These are phyloP conservation scores for Clathrospora elynae DNA, from an alignment of 2,329 filamentous ascomycete genomes.

Conservation along the genomic window DNA sequence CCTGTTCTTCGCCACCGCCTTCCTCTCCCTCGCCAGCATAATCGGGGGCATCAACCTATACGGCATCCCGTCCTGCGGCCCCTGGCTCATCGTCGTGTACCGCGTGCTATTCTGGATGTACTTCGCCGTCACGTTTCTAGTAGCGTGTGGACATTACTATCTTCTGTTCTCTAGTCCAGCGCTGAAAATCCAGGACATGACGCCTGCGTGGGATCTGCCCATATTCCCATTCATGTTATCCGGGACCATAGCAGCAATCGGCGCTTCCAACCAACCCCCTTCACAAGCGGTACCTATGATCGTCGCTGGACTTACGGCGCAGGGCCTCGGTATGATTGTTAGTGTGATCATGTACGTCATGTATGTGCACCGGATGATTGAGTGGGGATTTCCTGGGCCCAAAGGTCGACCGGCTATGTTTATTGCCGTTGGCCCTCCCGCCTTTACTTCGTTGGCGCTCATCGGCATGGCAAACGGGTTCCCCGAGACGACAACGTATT, in stretches of 20 bases:
- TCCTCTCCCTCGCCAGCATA: conserved; percentile 1
- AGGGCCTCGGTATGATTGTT: conserved; percentile 2
- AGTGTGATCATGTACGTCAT: conserved; percentile 8
- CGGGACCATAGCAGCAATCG: not conserved
- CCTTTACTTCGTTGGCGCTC: not conserved
- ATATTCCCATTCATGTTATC: conserved; percentile 4
- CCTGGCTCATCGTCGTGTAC: conserved; percentile 1
- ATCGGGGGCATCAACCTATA: conserved; percentile 1
- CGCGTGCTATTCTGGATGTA: conserved; percentile 4
- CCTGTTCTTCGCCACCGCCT: conserved; percentile 6
- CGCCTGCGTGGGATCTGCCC: conserved; percentile 5
- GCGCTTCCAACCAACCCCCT: not conserved
- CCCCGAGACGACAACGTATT: not conserved
- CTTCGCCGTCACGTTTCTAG: not conserved
- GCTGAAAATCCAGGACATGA: conserved; percentile 3
- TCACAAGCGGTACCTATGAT: conserved; percentile 1
- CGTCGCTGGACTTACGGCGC: conserved; percentile 3
- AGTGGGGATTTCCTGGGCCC: conserved; percentile 1
- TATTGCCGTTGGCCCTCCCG: conserved; percentile 4
- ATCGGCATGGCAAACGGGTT: conserved; percentile 4
- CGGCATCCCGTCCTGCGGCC: not conserved
- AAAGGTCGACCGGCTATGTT: conserved; percentile 6
- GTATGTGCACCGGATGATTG: conserved; percentile 7
- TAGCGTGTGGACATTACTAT: not conserved
- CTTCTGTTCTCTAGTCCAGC: conserved; percentile 44